A percentile compares a stretch with the other conserved stretches of the same genome.
Evolutionary conservation across 345 rosid species (phyloP).

Genomic region (Eucalyptus tenuipes): DNA sequence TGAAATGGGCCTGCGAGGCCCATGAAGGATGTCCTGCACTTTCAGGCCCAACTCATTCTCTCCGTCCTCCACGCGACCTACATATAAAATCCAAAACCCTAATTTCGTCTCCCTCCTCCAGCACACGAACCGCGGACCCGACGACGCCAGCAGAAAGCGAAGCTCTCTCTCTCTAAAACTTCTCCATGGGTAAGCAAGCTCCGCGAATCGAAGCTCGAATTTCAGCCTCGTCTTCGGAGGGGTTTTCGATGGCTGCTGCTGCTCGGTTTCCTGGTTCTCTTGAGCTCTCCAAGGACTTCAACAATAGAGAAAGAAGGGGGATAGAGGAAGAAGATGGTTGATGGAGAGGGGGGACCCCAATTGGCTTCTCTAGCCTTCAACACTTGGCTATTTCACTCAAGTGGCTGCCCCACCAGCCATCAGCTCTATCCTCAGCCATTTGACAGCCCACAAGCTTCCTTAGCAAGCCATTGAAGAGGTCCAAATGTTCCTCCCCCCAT

Average conservation of each 20-base stretch:
- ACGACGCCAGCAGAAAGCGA: background rate
- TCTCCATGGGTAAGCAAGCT: background rate
- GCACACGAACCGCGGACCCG: background rate
- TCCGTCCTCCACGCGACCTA: rapidly evolving
- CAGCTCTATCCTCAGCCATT: no score
- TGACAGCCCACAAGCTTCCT: no score
- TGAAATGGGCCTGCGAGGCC: background rate
- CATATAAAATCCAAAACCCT: background rate
- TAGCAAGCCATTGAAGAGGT: no score
- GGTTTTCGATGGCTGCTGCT: background rate
- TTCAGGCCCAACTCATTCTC: background rate
- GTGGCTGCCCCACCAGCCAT: no score
- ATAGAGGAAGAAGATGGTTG: no score
- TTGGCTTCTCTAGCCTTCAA: no score
- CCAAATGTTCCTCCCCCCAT: no score
- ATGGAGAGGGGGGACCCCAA: no score
- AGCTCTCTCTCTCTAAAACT: background rate
- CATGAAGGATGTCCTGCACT: background rate
- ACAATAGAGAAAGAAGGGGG: no score
- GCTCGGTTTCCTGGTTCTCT: no score
- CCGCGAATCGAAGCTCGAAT: background rate
- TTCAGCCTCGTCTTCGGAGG: background rate
- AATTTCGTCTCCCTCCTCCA: background rate
- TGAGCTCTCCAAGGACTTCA: no score
- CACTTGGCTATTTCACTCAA: no score